phyloP scores from a whole-genome alignment of 2,329 filamentous ascomycete genomes.

The Pseudodiploospora longispora region DNA sequence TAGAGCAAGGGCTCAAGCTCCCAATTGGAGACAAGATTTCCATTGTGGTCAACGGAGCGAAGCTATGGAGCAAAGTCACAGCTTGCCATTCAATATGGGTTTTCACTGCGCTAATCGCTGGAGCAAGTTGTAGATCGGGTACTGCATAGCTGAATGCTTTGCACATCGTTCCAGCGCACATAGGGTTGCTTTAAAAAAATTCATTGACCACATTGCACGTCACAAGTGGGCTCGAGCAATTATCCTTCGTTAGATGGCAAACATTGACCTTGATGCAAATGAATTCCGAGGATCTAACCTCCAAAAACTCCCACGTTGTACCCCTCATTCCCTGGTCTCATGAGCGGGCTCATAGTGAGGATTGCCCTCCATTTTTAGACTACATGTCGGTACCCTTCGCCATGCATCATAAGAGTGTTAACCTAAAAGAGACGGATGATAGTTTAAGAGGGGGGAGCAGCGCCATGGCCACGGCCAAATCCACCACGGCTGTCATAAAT shows the following conservation, averaged over 20 bases:
- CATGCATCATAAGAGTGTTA: slow-evolving; percentile 37
- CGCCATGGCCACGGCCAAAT: slow-evolving; percentile 80
- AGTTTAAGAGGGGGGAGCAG: slow-evolving; percentile 58
- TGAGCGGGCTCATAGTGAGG: slow-evolving; percentile 32
- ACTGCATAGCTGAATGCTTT: too few relatives aligned
- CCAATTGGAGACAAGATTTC: too few relatives aligned
- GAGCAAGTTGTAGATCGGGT: too few relatives aligned
- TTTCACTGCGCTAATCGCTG: too few relatives aligned
- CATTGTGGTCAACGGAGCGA: too few relatives aligned
- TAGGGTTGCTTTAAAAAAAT: too few relatives aligned
- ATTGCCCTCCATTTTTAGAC: slow-evolving; percentile 35
- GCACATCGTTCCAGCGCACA: too few relatives aligned
- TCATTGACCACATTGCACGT: background rate
- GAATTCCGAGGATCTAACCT: slow-evolving; percentile 41
- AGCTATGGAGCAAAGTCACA: too few relatives aligned
- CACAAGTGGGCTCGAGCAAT: slow-evolving; percentile 22
- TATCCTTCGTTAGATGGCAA: slow-evolving; percentile 26
- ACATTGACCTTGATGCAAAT: slow-evolving; percentile 39
- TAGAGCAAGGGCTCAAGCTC: too few relatives aligned
- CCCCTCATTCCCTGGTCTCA: slow-evolving; percentile 32
- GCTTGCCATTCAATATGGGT: too few relatives aligned
- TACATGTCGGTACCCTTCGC: slow-evolving; percentile 38
- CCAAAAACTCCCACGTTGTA: slow-evolving; percentile 37
- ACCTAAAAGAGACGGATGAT: slow-evolving; percentile 30
- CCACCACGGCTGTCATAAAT: slow-evolving; percentile 61